Base-by-base conservation (phyloP, 805 yeast genomes). In the Metschnikowia rubicola region DNA sequence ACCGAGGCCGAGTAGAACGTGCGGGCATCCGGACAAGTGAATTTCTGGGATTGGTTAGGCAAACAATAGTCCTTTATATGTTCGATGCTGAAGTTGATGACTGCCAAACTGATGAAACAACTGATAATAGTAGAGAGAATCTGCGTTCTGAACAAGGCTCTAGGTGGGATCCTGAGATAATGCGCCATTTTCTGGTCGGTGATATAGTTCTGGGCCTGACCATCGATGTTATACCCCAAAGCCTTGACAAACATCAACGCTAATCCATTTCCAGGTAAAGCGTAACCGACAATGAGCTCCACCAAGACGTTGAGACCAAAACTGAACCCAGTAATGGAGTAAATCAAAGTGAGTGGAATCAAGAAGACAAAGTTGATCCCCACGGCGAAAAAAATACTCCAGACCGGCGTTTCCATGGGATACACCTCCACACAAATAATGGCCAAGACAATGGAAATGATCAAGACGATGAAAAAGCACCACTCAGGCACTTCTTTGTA, bases 211-310 rank as follows among this genome's bases (percentile, higher is more conserved):
- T 74, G 68, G 11, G 77, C 79, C 58, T 75, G 80, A 47, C 64
- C 67, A 56, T 70, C 73, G 40, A 77, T 69, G 56, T 74, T 75
- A 61, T 70, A 75, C 40, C 78, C 78, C 47, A 62, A 74, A 28
- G 75, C 70, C 56, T 75, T 71, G 62, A 74, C 66, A 51, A 73
- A 67, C 74, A 75, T 68, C 68, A 69, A 71, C 21, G 76, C 77
- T 50, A 72, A 51, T 41, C 78, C 78, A 56, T 72, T 73, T 50
- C 79, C 79, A 51, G 75, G 75, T 43, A 70, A 48, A 67, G 70
- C 68, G 62, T 71, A 71, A 52, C 75, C 75, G 47, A 67, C 51
- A 39, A 71, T 66, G 52, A 70, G 68, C 53, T 71, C 73, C 26
- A 74, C 67, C 39, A 71, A 68, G 30, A 71, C 75, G 53, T 69